Evolutionary conservation across 495 filamentous ascomycete species (phyloP).

Genomic region (Talaromyces proteolyticus): DNA sequence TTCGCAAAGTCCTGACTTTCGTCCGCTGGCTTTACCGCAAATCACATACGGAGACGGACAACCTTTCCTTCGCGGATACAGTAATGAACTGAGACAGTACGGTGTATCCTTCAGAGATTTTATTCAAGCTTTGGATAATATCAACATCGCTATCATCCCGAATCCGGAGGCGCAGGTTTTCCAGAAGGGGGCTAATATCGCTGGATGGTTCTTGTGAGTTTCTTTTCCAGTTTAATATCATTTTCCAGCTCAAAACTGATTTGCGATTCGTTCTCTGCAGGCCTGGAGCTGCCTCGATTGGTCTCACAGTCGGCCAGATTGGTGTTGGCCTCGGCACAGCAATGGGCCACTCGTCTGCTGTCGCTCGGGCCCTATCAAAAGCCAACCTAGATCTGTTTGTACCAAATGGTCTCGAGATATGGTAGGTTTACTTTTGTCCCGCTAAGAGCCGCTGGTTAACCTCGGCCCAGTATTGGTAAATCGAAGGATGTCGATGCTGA

Average conservation of each 20-base stretch:
- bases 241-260: background rate
- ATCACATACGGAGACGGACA: background rate
- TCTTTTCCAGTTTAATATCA: background rate
- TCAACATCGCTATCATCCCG: slow-evolving; percentile 3
- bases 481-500: slow-evolving; percentile 2
- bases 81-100: background rate
- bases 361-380: background rate
- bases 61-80: slow-evolving; percentile 4
- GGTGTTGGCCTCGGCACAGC: slow-evolving; percentile 1
- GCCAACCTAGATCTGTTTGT: slow-evolving; percentile 1
- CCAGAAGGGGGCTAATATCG: slow-evolving; percentile 5
- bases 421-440: background rate
- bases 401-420: slow-evolving; percentile 5
- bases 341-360: background rate
- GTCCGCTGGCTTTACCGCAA: background rate
- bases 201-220: slow-evolving; percentile 1
- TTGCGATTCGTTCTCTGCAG: background rate
- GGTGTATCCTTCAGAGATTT: background rate
- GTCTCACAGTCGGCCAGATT: slow-evolving; percentile 1
- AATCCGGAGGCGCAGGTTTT: background rate
- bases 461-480: background rate
- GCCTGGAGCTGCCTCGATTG: slow-evolving; percentile 2
- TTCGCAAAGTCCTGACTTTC: background rate
- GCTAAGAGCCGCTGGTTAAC: background rate
- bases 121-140: background rate